These are phyloP conservation scores for Fusarium euwallaceae DNA, from an alignment of 2,329 filamentous ascomycete species.

Conservation along the genomic window DNA sequence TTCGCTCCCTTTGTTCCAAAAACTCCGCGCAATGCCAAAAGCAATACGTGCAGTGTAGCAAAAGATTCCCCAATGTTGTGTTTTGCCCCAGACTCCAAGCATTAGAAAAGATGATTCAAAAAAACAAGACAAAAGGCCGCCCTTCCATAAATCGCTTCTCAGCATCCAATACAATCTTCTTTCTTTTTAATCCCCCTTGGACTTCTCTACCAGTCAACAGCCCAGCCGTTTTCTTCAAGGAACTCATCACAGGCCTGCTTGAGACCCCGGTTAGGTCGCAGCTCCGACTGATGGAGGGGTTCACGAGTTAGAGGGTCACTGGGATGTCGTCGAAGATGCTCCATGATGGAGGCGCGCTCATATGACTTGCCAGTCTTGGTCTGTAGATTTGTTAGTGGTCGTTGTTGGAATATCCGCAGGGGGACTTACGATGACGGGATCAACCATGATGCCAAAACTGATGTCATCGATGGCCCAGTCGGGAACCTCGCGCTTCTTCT, in stretches of 20 bases:
- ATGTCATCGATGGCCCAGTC: slow-evolving; percentile 85
- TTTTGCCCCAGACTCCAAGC: slow-evolving; percentile 20
- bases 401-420: background rate
- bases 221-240: slow-evolving; percentile 88
- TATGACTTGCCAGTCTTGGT: slow-evolving; percentile 92
- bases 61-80: background rate
- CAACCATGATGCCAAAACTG: slow-evolving; percentile 79
- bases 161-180: background rate
- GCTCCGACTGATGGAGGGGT: slow-evolving; percentile 74
- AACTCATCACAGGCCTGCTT: slow-evolving; percentile 89
- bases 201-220: slow-evolving; percentile 81
- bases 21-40: slow-evolving; percentile 28
- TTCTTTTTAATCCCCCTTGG: background rate
- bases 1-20: background rate
- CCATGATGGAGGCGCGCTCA: slow-evolving; percentile 86
- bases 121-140: background rate
- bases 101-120: background rate
- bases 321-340: slow-evolving; percentile 81
- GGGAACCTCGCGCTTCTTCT: slow-evolving; percentile 72
- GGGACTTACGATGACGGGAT: slow-evolving; percentile 70
- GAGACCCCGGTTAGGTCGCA: slow-evolving; percentile 85
- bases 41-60: background rate
- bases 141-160: background rate
- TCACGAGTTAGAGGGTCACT: slow-evolving; percentile 89
- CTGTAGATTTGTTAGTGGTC: slow-evolving; percentile 52